A percentile compares a stretch with the other conserved stretches of the same genome.
Conservation (phyloP, 345 rosid species). For the Murraya koenigii region DNA sequence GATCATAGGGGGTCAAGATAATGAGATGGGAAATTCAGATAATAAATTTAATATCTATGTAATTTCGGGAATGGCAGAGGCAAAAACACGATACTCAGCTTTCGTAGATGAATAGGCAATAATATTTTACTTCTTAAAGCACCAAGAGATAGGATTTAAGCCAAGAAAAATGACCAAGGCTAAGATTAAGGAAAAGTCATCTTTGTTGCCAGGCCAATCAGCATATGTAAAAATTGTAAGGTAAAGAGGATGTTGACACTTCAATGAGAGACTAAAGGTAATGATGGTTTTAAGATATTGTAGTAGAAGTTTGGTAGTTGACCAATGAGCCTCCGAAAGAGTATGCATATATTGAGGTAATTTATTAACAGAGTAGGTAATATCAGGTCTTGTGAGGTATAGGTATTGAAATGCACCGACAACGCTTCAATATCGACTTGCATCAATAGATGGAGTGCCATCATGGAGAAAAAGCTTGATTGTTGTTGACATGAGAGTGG, state of each 20-base stretch:
- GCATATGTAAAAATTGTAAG: neutral
- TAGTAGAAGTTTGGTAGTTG: neutral
- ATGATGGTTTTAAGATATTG: neutral
- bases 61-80: no score
- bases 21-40: neutral
- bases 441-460: neutral
- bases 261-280: neutral
- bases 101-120: neutral
- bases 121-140: neutral
- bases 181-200: neutral
- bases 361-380: neutral
- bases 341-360: neutral
- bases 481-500: neutral
- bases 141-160: neutral
- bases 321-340: neutral
- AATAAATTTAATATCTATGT: neutral
- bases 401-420: neutral
- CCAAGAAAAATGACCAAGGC: neutral
- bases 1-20: neutral
- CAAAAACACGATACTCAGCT: neutral
- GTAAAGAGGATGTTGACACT: neutral
- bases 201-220: neutral
- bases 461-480: neutral
- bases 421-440: neutral
- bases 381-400: neutral